Evolutionary conservation across 2,329 filamentous ascomycete genomes (phyloP), one percentile per base, ranked within the genome.

Genomic region (Cladophialophora carrionii): DNA sequence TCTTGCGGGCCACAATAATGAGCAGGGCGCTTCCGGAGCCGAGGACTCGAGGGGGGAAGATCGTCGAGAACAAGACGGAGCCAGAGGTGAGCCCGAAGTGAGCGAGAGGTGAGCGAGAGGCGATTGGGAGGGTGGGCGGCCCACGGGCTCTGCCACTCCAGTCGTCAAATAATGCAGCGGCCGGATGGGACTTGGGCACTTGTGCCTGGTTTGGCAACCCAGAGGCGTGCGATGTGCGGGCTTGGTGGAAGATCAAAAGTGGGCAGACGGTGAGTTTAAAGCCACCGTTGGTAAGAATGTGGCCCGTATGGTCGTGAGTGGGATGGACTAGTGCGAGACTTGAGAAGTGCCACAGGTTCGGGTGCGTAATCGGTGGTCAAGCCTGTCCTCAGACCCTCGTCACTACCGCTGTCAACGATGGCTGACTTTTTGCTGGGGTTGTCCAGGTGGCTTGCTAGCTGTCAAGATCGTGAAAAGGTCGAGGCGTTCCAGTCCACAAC

Each of bases 161-260:
- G 58, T 58, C 43, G 31, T 41, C 57, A 14, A 60, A 37, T 24
- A 52, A 37, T 53, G 52, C 46, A 48, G 41, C 51, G 55, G 63
- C 48, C 34, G 49, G n/a, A 55, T 58, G 29, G 65, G 48, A 64
- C 51, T 46, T 46, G 31, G 20, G 17, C 57, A 62, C 61, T 29
- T 29, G 62, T 66, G 54, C 56, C 57, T 61, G 54, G 63, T 54
- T 53, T 56, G 66, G 34, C 51, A 54, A 48, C 34, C 17, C 31
- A 55, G 62, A 62, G 51, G 58, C 54, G 61, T 57, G 54, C 49
- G 61, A 66, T 70, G 52, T 68, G 63, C 68, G 61, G 63, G 68
- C 65, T 64, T 66, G 65, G 61, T 66, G 59, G 67, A 63, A 66
- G 65, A 70, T 70, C 68, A 70, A 70, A 70, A 68, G 68, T 68